Evolutionary conservation across 2,329 filamentous ascomycete species (phyloP).

Genomic region (Pyrenochaeta sp.): DNA sequence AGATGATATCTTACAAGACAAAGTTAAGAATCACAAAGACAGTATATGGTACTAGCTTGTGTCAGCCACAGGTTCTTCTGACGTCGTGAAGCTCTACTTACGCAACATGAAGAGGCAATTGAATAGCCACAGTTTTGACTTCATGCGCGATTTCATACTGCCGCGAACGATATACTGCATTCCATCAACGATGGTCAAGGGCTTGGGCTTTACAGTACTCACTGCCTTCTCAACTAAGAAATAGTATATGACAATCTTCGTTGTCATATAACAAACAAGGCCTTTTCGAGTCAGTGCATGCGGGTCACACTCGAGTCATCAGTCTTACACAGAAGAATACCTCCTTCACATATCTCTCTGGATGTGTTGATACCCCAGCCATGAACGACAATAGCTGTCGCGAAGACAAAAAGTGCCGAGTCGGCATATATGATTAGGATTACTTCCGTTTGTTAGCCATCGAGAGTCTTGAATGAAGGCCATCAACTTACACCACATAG

Average conservation of each 20-base stretch:
- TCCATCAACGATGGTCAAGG: neutral
- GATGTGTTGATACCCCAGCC: slow-evolving; percentile 65
- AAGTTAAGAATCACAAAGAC: slow-evolving; percentile 67
- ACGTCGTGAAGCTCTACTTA: slow-evolving; percentile 29
- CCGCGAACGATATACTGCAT: slow-evolving; percentile 66
- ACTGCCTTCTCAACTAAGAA: slow-evolving; percentile 72
- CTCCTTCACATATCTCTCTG: slow-evolving; percentile 62
- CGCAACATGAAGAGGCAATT: slow-evolving; percentile 68
- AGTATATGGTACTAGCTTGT: slow-evolving; percentile 36
- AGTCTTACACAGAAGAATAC: slow-evolving; percentile 64
- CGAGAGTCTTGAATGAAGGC: neutral
- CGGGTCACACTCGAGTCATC: neutral
- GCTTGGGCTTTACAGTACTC: slow-evolving; percentile 29
- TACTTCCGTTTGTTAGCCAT: slow-evolving; percentile 52
- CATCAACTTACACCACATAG: slow-evolving; percentile 23
- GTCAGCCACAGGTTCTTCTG: neutral
- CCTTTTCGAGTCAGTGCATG: slow-evolving; percentile 21
- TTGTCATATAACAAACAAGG: slow-evolving; percentile 68
- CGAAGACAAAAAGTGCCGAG: slow-evolving; percentile 68
- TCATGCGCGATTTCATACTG: slow-evolving; percentile 59
- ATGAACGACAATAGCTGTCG: slow-evolving; percentile 65
- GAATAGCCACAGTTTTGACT: slow-evolving; percentile 67
- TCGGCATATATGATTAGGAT: slow-evolving; percentile 68
- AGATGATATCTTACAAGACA: slow-evolving; percentile 59
- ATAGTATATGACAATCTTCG: slow-evolving; percentile 72